A percentile compares a stretch with the other conserved stretches of the same genome.
phyloP scores from a whole-genome alignment of 306 rosid genomes.

The Acmispon strigosus region DNA sequence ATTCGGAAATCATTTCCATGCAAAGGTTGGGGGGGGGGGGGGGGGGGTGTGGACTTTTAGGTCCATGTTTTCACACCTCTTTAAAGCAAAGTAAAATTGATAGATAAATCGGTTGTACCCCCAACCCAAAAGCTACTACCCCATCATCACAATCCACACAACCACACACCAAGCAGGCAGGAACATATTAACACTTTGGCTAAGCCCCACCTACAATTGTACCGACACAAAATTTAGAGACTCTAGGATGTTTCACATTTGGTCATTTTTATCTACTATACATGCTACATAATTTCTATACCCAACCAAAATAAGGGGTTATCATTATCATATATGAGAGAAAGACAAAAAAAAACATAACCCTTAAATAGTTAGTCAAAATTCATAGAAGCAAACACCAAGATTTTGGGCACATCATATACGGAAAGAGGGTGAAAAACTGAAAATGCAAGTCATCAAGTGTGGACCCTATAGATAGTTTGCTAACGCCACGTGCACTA shows the following conservation, averaged over 20 bases:
- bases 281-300: background rate
- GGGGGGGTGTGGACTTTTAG: constrained; percentile 27
- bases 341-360: background rate
- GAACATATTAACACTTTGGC: constrained; percentile 11
- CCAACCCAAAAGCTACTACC: constrained; percentile 19
- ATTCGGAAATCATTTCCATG: background rate
- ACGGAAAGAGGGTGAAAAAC: background rate
- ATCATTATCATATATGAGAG: constrained; percentile 17
- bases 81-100: constrained; percentile 33
- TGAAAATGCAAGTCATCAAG: constrained; percentile 12
- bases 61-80: constrained; percentile 46
- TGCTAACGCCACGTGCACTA: constrained; percentile 35
- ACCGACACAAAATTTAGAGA: constrained; percentile 33
- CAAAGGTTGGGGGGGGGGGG: constrained; percentile 2
- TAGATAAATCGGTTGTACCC: constrained; percentile 17
- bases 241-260: constrained; percentile 27
- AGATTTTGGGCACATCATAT: constrained; percentile 30
- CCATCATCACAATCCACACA: constrained; percentile 14
- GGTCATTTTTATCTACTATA: constrained; percentile 23
- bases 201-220: constrained; percentile 26
- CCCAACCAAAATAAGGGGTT: constrained; percentile 13
- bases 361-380: constrained; percentile 47
- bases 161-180: background rate
- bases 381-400: constrained; percentile 19
- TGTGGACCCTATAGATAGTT: constrained; percentile 32